phyloP scores from a whole-genome alignment of 2,329 filamentous ascomycete genomes.

The Didymella arachidicola region DNA sequence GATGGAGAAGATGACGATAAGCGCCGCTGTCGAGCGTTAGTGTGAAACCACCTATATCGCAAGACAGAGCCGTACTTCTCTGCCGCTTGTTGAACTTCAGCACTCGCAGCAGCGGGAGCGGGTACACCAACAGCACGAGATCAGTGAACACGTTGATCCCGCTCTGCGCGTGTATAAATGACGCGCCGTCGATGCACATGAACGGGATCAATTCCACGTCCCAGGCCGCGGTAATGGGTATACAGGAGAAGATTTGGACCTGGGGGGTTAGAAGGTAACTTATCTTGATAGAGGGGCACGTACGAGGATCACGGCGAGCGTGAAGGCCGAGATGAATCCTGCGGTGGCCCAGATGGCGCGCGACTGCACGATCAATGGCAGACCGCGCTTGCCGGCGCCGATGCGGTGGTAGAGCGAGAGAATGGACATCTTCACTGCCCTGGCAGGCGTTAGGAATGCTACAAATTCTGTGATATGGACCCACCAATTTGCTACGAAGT shows the following conservation, averaged over 20 bases:
- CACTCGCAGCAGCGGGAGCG: conserved; percentile 34
- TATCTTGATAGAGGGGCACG: background rate
- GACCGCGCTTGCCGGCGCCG: conserved; percentile 32
- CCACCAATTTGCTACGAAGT: conserved; percentile 41
- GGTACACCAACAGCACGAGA: conserved; percentile 34
- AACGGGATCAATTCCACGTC: conserved; percentile 24
- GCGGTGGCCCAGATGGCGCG: conserved; percentile 33
- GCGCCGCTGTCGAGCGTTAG: conserved; percentile 17
- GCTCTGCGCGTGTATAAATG: conserved; percentile 34
- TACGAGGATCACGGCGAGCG: conserved; percentile 34
- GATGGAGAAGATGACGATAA: conserved; percentile 38
- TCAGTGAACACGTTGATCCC: conserved; percentile 39
- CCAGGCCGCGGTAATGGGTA: conserved; percentile 32
- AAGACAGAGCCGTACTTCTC: conserved; percentile 27
- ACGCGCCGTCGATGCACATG: conserved; percentile 30
- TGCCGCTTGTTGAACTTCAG: conserved; percentile 38
- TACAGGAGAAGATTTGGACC: conserved; percentile 34
- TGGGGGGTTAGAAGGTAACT: background rate
- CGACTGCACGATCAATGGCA: conserved; percentile 35
- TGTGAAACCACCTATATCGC: too few species aligned
- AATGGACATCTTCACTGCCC: conserved; percentile 45
- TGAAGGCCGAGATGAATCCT: conserved; percentile 32
- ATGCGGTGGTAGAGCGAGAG: conserved; percentile 41
- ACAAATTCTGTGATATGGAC: background rate
- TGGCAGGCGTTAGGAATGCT: conserved; percentile 8